phyloP scores from a whole-genome alignment of 208 protist genomes.

The Acanthamoeba castellanii region DNA sequence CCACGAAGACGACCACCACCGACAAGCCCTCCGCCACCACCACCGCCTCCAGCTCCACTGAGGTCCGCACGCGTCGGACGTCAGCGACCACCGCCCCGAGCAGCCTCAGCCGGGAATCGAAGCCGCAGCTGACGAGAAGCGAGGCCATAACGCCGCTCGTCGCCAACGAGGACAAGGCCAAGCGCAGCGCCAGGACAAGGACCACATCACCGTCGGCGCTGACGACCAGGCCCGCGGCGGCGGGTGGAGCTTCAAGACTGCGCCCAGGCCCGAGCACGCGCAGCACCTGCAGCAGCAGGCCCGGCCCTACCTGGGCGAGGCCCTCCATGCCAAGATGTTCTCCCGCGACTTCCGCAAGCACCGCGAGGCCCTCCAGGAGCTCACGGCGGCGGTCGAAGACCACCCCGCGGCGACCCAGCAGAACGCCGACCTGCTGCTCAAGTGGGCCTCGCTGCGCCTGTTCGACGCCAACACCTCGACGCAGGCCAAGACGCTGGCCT shows the following conservation, averaged over 20 bases:
- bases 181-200: too few relatives aligned
- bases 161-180: too few relatives aligned
- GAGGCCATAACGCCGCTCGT: too few relatives aligned
- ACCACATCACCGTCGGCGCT: too few relatives aligned
- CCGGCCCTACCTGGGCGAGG: background rate
- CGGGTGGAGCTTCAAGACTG: conserved; percentile 66
- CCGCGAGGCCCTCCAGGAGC: conserved; percentile 44
- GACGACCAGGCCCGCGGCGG: too few relatives aligned
- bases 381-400: background rate
- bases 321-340: conserved; percentile 42
- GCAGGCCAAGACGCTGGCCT: conserved; percentile 73
- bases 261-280: conserved; percentile 69
- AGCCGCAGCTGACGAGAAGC: too few relatives aligned
- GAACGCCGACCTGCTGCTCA: conserved; percentile 80
- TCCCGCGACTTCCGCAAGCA: conserved; percentile 75
- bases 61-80: too few relatives aligned
- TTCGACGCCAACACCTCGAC: conserved; percentile 80
- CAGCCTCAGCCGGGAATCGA: too few relatives aligned
- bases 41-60: too few relatives aligned
- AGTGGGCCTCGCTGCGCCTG: conserved; percentile 79
- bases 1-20: too few relatives aligned
- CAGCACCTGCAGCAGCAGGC: conserved; percentile 70
- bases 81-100: too few relatives aligned
- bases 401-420: background rate
- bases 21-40: too few relatives aligned